phyloP scores from a whole-genome alignment of 805 yeast species.

The Candida sithepensis region DNA sequence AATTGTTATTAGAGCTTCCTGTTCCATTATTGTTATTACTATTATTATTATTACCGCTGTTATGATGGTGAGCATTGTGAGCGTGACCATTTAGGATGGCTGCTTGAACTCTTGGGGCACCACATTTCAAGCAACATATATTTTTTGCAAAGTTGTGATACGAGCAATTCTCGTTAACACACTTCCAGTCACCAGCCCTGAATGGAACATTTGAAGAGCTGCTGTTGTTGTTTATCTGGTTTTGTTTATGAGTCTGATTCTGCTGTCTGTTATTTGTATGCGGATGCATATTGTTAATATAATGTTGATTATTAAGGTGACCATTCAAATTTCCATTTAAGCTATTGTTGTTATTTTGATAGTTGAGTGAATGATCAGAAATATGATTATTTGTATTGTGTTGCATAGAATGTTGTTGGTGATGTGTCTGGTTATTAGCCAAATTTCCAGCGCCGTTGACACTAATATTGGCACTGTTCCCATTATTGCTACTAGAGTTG shows the following conservation, averaged over 20 bases:
- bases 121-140: conserved; percentile 82
- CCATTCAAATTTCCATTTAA: conserved; percentile 11
- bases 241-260: not conserved
- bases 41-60: conserved; percentile 9
- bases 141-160: conserved; percentile 94
- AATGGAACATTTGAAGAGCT: conserved; percentile 66
- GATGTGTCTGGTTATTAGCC: conserved; percentile 12
- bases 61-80: conserved; percentile 23
- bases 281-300: conserved; percentile 13
- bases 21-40: conserved; percentile 7
- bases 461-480: conserved; percentile 18
- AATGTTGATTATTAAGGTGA: conserved; percentile 15
- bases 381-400: conserved; percentile 7
- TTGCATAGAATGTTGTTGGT: conserved; percentile 17
- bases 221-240: conserved; percentile 8
- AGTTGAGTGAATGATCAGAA: conserved; percentile 10
- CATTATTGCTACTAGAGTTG: conserved; percentile 2
- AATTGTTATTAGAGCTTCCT: conserved; percentile 3
- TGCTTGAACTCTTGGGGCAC: conserved; percentile 55
- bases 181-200: conserved; percentile 97
- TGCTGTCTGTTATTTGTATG: conserved; percentile 11
- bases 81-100: conserved; percentile 29
- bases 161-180: conserved; percentile 70
- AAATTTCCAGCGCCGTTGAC: conserved; percentile 12
- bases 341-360: conserved; percentile 16